Evolutionary conservation across 495 filamentous ascomycete genomes (phyloP).

Genomic region (Podospora conica): DNA sequence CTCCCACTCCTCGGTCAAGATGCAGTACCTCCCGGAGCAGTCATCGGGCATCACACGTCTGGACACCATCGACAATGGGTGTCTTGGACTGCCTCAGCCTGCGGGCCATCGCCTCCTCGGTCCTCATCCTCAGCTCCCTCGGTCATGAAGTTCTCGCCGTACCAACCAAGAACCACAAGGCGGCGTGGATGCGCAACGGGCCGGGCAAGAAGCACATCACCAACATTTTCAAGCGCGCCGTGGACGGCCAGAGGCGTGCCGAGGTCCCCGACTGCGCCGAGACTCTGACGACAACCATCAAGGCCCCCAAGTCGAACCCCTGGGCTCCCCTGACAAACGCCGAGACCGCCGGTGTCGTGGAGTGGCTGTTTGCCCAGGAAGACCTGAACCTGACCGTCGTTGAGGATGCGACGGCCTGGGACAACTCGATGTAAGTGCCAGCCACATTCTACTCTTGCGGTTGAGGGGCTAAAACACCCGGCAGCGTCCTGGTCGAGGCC

Average conservation of each 20-base stretch:
- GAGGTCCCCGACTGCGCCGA: conserved; percentile 17
- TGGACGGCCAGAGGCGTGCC: conserved; percentile 13
- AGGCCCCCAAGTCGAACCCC: conserved; percentile 32
- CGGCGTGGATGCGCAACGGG: conserved; percentile 15
- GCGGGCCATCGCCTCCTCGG: conserved; percentile 18
- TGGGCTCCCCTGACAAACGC: conserved; percentile 28
- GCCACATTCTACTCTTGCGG: not conserved
- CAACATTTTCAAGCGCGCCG: conserved; percentile 19
- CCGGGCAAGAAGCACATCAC: conserved; percentile 21
- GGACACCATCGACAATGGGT: conserved; percentile 12
- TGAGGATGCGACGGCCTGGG: conserved; percentile 28
- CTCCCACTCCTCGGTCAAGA: not conserved
- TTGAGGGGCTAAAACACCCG: conserved; percentile 1
- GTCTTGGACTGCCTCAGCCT: conserved; percentile 20
- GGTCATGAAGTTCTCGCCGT: conserved; percentile 18
- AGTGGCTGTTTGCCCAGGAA: conserved; percentile 29
- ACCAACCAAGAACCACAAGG: conserved; percentile 17
- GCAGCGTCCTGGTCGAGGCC: conserved; percentile 37
- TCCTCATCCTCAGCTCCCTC: conserved; percentile 16
- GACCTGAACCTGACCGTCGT: conserved; percentile 34
- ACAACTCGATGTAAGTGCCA: conserved; percentile 26
- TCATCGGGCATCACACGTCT: not conserved
- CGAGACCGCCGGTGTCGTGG: conserved; percentile 28
- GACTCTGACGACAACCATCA: conserved; percentile 16
- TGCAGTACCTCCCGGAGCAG: not conserved